phyloP scores from a whole-genome alignment of 306 rosid species.

The Boehmeria nivea region DNA sequence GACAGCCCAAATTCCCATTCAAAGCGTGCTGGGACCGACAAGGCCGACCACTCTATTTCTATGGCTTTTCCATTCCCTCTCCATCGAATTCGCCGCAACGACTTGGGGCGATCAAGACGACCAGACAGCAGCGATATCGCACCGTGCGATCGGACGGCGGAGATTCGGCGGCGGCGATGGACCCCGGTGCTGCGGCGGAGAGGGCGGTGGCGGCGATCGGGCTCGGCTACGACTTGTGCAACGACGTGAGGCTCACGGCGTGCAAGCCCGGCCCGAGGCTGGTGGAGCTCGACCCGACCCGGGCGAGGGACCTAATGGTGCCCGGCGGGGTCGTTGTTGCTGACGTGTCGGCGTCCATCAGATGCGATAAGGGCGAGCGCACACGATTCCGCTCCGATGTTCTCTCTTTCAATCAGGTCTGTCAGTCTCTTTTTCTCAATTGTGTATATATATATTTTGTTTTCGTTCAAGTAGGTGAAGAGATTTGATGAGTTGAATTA shows the following conservation, averaged over 20 bases:
- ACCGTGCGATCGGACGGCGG: too few species aligned
- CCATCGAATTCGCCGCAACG: too few species aligned
- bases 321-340: constrained; percentile 61
- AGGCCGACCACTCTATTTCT: too few species aligned
- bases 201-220: constrained; percentile 72
- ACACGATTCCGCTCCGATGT: constrained; percentile 72
- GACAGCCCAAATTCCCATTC: too few species aligned
- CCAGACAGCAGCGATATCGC: too few species aligned
- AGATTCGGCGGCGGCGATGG: constrained; percentile 4
- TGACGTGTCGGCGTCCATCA: constrained; percentile 50
- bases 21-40: too few species aligned
- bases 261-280: constrained; percentile 49
- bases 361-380: constrained; percentile 86
- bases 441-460: background rate
- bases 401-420: constrained; percentile 60
- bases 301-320: constrained; percentile 47
- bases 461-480: background rate
- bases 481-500: too few species aligned
- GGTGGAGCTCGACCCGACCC: constrained; percentile 45
- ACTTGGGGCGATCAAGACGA: too few species aligned
- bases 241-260: constrained; percentile 42
- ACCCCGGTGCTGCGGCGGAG: constrained; percentile 59
- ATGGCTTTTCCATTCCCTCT: too few species aligned
- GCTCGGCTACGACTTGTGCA: constrained; percentile 59
- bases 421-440: background rate